Base-by-base conservation (phyloP, 257 asterid species). In the Rhazya stricta region DNA sequence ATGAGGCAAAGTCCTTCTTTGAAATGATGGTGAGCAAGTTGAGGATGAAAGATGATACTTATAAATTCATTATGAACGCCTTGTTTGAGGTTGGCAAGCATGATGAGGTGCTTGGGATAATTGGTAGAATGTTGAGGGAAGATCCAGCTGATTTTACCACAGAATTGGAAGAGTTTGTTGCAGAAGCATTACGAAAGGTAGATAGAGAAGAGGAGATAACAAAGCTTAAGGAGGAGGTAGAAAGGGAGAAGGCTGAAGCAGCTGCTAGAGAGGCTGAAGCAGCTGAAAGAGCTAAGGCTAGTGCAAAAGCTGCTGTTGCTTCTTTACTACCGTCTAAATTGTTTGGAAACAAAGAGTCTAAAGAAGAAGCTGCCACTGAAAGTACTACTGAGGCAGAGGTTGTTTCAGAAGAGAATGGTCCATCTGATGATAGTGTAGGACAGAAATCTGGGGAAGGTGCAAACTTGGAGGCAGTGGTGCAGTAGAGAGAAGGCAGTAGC, bases 11-110 rank as follows among this genome's bases (percentile, higher is more conserved):
- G 79, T 87, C 90, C 2, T 87, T 91, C 74, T 94, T 90, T 67
- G 96, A 90, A 68, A 67, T 89, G 89, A 94, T 94, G 99, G 82
- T 83, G 51, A 89, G 92, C 15, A 94, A 92, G 78, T 87, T 94
- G 71, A 89, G 90, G 83, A 92, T 94, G 99, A 84, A 81, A 30
- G 97, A 88, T 30, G 96, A 89, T 65, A 86, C 90, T n/a, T 89
- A 89, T 77, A 88, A 82, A 76, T 92, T 89, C 84, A 90, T 94
- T 73, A 88, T 89, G 90, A 85, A 81, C 34, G 86, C 92, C 5
- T 68, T 92, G 71, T 90, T 88, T 76, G 92, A 85, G 74, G 77
- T 78, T 19, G 92, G 91, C 69, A 89, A 79, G 87, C 93, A 88
- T 51, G 90, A 83, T 68, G 97, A 90, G 29, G 97, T 92, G 83